Percentiles rank a stretch among this genome's conserved stretches.
These are phyloP conservation scores for Lecanosticta acicola DNA, from an alignment of 2,329 filamentous ascomycete genomes.

Conservation along the genomic window DNA sequence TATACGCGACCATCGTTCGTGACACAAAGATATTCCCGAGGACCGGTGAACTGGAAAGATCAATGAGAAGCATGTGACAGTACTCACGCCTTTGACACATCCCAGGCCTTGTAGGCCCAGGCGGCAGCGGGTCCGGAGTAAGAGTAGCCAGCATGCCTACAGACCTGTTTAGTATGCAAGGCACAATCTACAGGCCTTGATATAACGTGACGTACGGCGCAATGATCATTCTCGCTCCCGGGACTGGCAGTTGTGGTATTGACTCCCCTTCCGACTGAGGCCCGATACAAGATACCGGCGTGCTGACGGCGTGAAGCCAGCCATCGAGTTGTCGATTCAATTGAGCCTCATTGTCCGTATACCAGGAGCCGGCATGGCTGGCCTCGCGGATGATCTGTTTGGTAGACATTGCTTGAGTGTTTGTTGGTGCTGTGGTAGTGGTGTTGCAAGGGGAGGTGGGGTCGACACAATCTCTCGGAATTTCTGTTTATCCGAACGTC, in stretches of 20 bases:
- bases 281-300: constrained; percentile 57
- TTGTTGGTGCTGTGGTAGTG: constrained; percentile 1
- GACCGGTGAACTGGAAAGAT: background rate
- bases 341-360: constrained; percentile 55
- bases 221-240: constrained; percentile 77
- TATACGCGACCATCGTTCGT: too few relatives aligned
- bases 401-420: constrained; percentile 17
- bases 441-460: constrained; percentile 1
- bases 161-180: constrained; percentile 16
- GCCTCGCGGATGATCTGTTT: constrained; percentile 49
- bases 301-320: constrained; percentile 68
- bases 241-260: constrained; percentile 54
- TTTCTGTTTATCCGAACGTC: background rate
- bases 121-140: constrained; percentile 91
- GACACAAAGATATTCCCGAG: too few relatives aligned
- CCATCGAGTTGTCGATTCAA: constrained; percentile 65
- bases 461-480: background rate
- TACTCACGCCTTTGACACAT: constrained; percentile 66
- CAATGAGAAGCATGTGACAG: background rate
- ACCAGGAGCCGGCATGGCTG: constrained; percentile 85
- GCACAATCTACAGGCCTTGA: constrained; percentile 7
- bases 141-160: constrained; percentile 83
- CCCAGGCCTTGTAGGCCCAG: constrained; percentile 87
- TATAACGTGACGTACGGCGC: constrained; percentile 61
- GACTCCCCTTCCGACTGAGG: constrained; percentile 37